These are phyloP conservation scores for Metschnikowia continentalis DNA, from an alignment of 805 yeast genomes.

Conservation along the genomic window DNA sequence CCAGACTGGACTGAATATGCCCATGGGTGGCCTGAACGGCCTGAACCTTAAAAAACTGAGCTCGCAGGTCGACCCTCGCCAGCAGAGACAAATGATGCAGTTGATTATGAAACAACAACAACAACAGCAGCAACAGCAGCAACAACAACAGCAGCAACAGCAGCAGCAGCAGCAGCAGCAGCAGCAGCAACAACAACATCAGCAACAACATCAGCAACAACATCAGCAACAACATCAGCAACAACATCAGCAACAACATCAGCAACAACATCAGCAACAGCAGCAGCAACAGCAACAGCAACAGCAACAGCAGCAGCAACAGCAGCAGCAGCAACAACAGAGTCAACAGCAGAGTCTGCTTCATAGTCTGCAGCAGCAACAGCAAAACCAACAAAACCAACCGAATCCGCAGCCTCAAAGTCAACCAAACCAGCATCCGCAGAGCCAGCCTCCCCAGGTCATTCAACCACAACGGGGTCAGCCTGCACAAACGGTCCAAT, in stretches of 20 bases:
- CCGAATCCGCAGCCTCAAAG: constrained; percentile 24
- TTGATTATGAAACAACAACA: constrained; percentile 26
- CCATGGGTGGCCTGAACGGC: neutral
- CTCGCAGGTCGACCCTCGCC: constrained; percentile 11
- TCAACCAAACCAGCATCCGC: constrained; percentile 18
- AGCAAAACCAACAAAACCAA: constrained; percentile 23
- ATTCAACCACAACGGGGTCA: constrained; percentile 8
- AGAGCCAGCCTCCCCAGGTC: constrained; percentile 13
- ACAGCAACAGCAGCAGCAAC: neutral
- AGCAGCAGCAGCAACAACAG: constrained; percentile 13
- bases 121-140: constrained; percentile 16
- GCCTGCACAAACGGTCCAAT: constrained; percentile 7
- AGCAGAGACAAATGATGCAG: constrained; percentile 23
- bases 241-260: constrained; percentile 19
- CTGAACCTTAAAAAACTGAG: neutral
- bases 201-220: constrained; percentile 21
- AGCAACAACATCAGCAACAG: neutral
- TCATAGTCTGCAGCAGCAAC: constrained; percentile 12
- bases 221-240: constrained; percentile 23
- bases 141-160: constrained; percentile 22
- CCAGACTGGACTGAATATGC: constrained; percentile 2
- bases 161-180: neutral
- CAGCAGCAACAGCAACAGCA: neutral
- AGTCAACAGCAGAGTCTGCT: constrained; percentile 4
- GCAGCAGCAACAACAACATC: constrained; percentile 12